Evolutionary conservation across 148 eudicot genomes (phyloP).

Genomic region (Vaccinium macrocarpon): DNA sequence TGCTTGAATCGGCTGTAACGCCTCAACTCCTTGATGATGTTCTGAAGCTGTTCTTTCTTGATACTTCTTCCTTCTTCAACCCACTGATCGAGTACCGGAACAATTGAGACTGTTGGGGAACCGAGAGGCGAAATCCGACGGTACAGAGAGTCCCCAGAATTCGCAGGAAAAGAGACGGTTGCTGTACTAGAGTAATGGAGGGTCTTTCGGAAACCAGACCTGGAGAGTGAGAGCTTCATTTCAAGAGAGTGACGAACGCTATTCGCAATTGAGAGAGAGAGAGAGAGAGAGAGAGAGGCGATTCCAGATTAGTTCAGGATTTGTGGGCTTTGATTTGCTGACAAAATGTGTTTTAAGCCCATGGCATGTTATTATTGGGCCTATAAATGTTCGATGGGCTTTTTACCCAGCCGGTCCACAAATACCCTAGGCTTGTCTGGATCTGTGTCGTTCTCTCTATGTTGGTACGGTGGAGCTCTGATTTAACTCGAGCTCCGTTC

Average conservation of each 20-base stretch:
- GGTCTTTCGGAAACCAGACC: neutral
- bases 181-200: neutral
- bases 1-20: conserved; percentile 29
- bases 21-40: conserved; percentile 27
- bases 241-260: neutral
- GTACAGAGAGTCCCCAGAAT: conserved; percentile 24
- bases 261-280: neutral
- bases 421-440: too few species aligned
- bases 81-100: conserved; percentile 40
- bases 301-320: neutral
- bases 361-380: neutral
- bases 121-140: conserved; percentile 30
- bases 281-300: neutral
- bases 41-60: conserved; percentile 14
- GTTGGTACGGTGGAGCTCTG: too few species aligned
- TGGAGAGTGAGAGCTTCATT: neutral
- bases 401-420: too few species aligned
- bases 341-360: neutral
- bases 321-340: neutral
- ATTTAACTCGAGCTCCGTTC: too few species aligned
- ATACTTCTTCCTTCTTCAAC: conserved; percentile 25
- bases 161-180: neutral
- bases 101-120: conserved; percentile 18
- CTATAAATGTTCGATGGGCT: neutral
- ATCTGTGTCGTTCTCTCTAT: too few species aligned